Evolutionary conservation across 1,139 yeast genomes (phyloP).

Genomic region (Scheffersomyces titani): DNA sequence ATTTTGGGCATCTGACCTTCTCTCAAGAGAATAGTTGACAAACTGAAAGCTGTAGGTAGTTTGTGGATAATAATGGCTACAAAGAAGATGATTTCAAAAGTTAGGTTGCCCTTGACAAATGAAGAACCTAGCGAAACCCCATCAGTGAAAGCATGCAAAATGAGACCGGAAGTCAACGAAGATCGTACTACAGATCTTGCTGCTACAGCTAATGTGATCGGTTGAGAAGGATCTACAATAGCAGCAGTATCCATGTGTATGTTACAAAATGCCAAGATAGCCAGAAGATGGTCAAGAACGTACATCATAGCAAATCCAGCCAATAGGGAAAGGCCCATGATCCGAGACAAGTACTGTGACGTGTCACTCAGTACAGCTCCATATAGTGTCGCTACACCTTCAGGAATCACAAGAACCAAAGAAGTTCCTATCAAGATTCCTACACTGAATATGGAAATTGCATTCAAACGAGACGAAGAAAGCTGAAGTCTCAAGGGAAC

Average conservation of each 20-base stretch:
- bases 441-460: constrained; percentile 52
- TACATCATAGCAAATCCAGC: constrained; percentile 57
- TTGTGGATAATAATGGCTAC: constrained; percentile 69
- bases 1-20: constrained; percentile 26
- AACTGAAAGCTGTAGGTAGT: constrained; percentile 74
- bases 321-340: constrained; percentile 36
- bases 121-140: constrained; percentile 77
- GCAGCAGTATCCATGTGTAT: constrained; percentile 4
- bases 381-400: constrained; percentile 57
- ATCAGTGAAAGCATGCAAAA: constrained; percentile 70
- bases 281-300: constrained; percentile 40
- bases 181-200: constrained; percentile 12
- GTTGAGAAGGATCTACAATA: neutral
- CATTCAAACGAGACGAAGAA: constrained; percentile 15
- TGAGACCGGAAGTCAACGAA: constrained; percentile 59
- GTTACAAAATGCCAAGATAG: constrained; percentile 6
- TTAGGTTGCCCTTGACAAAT: constrained; percentile 43
- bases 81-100: constrained; percentile 53
- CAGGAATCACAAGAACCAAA: constrained; percentile 67
- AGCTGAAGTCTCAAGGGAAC: constrained; percentile 28
- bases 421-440: constrained; percentile 70
- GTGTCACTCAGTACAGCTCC: constrained; percentile 21
- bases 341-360: constrained; percentile 16
- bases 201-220: neutral
- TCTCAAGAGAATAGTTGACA: constrained; percentile 56